Base-by-base conservation (phyloP, 805 yeast genomes). In the Candida vaughaniae region DNA sequence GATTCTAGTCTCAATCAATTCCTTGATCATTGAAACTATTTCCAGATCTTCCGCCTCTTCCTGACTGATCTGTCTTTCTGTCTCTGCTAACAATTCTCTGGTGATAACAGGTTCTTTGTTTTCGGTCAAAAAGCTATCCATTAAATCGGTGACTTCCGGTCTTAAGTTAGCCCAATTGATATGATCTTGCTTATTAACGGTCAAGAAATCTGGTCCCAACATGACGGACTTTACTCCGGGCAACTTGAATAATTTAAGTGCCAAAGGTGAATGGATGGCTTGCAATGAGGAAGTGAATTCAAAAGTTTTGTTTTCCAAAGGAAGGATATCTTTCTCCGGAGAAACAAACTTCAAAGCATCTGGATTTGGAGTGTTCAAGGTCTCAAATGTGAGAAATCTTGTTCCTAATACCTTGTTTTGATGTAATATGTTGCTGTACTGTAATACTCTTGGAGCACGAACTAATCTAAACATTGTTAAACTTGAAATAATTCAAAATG, bases 1-100 rank as follows among this genome's bases (percentile, higher is more conserved):
- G 35, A 93, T 90, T 56, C 97, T 80, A 2, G 99, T 93, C 43
- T 85, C 95, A 39, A 95, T 82, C 39, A 93, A 72, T 56, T 93
- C 98, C 51, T 88, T 85, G 53, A 93, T 88, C 84, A 90, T 84
- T 20, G 85, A 80, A 29, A 88, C 84, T 2, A 88, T 77, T 62
- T 91, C 98, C 20, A 58, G 49, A 43, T 67, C 73, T 25, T 63
- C 60, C 11, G 29, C 33, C 32, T 83, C 95, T 18, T 56, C 60
- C 28, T 80, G 91, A 8, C 58, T 58, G 4, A 73, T 77, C 28
- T 67, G 68, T 10, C 61, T 57, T 30, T 64, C 61, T 28, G 64
- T 62, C 23, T 66, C 66, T 19, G 60, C 65, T 11, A 68, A 56
- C 22, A 66, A 56, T 37, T 66, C 69, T 29, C 56, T 60, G n/a